Evolutionary conservation across 768 basidiomycete genomes (phyloP).

Genomic region (Podaxis mareebaensis): DNA sequence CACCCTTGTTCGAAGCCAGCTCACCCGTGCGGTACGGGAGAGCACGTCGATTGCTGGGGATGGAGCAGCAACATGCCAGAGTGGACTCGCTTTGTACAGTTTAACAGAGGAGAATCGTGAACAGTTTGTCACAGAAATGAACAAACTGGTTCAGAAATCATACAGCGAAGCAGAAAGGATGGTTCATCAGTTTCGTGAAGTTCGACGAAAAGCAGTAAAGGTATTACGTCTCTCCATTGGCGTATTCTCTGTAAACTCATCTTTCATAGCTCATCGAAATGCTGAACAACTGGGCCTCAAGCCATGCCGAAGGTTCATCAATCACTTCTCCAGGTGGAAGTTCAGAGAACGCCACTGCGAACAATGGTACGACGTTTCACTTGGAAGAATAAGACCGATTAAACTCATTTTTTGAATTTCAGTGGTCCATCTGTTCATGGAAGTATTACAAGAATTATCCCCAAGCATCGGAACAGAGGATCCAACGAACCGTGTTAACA

Average conservation of each 20-base stretch:
- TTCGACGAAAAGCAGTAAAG: background rate
- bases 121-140: background rate
- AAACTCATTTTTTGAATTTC: too few species aligned
- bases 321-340: too few species aligned
- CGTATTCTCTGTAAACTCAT: background rate
- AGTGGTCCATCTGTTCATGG: too few species aligned
- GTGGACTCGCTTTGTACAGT: background rate
- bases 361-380: too few species aligned
- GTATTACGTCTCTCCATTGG: background rate
- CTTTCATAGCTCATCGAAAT: background rate
- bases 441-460: background rate
- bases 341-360: too few species aligned
- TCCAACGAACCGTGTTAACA: background rate
- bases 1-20: background rate
- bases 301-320: background rate
- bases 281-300: background rate
- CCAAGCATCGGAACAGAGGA: background rate
- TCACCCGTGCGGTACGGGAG: background rate
- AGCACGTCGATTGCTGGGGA: background rate
- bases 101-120: background rate
- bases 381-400: too few species aligned
- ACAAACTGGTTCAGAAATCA: background rate
- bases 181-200: background rate
- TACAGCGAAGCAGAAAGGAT: background rate
- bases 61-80: background rate